Base-by-base conservation (phyloP, 768 basidiomycete species). In the Tubosaeta brunneosetosa region DNA sequence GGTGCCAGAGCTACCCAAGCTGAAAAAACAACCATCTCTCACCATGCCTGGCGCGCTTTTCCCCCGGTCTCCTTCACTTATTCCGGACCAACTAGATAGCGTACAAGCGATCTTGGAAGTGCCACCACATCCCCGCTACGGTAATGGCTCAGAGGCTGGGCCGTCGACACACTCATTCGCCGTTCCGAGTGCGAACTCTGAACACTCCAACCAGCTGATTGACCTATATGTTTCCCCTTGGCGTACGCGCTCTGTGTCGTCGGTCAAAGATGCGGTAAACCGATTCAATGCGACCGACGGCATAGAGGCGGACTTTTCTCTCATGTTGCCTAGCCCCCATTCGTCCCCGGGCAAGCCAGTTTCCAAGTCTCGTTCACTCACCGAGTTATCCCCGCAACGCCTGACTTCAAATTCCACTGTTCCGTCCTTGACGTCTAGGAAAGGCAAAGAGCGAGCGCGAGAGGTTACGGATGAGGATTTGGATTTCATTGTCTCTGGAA, bases 1-100 rank as follows among this genome's bases (percentile, higher is more conserved):
- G 19, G 62, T 66, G 3, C 66, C 72, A 22, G 67, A 71, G 1
- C 67, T 67, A 13, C 73, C 65, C 12, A 70, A 43, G 48, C 37
- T 68, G 44, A 66, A 51, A 33, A 68, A 61, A 38, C 55, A 66
- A n/a, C 69, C 70, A 8, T 81, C 80, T 3, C 61, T 77, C 0
- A 83, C 82, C 1, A 91, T 91, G 88, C 89, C 88, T 19, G 89
- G 88, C 8, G 79, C 89, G 1, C 78, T 91, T 12, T 88, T 83
- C 62, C 81, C 87, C 5, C 82, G 86, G 9, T 88, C 89, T 0
- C 77, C 81, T 0, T 87, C 87, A n/a, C 71, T 82, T 12, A 71
- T 82, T 29, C 81, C 83, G 7, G 64, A 66, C 26, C 72, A 73
- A 19, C 36, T 16, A 22, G 14, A 25, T 17, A n/a, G 26, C 4